Conservation (phyloP, 2,329 filamentous ascomycete species). For the Microdochium nivale region DNA sequence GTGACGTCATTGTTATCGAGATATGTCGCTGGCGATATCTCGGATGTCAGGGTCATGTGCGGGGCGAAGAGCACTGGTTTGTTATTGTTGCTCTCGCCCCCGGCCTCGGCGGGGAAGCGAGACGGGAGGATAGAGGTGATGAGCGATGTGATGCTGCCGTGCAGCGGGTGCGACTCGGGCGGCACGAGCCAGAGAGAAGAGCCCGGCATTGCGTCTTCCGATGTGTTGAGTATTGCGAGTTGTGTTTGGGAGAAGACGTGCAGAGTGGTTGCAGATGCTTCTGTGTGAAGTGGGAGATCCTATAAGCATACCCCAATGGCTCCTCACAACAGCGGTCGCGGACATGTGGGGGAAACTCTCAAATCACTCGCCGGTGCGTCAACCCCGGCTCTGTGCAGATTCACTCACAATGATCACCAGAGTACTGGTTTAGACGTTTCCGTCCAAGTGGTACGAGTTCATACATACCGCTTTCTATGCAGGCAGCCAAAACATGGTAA, state of each 20-base stretch:
- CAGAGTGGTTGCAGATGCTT: no score
- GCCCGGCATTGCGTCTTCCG: conserved; percentile 15
- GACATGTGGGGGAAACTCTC: no score
- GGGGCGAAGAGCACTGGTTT: conserved; percentile 11
- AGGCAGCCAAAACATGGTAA: not conserved
- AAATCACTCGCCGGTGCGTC: no score
- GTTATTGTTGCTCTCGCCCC: conserved; percentile 1
- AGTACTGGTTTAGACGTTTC: no score
- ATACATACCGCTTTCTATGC: no score
- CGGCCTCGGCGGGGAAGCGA: conserved; percentile 12
- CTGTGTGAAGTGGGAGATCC: no score
- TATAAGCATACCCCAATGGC: no score
- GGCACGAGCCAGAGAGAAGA: conserved; percentile 23
- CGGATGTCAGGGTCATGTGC: conserved; percentile 21
- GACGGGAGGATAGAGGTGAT: conserved; percentile 13
- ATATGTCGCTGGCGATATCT: conserved; percentile 13
- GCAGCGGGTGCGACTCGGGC: conserved; percentile 12
- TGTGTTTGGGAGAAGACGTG: not conserved
- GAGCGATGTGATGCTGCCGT: conserved; percentile 11
- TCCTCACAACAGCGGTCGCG: no score
- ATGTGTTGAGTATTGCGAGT: not conserved
- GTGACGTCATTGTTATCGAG: conserved; percentile 4
- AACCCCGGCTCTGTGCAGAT: no score
- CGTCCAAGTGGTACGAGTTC: no score
- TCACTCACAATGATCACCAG: no score